phyloP scores from a whole-genome alignment of 371 early-diverging fungal species.

The Zopfochytrium polystomum region DNA sequence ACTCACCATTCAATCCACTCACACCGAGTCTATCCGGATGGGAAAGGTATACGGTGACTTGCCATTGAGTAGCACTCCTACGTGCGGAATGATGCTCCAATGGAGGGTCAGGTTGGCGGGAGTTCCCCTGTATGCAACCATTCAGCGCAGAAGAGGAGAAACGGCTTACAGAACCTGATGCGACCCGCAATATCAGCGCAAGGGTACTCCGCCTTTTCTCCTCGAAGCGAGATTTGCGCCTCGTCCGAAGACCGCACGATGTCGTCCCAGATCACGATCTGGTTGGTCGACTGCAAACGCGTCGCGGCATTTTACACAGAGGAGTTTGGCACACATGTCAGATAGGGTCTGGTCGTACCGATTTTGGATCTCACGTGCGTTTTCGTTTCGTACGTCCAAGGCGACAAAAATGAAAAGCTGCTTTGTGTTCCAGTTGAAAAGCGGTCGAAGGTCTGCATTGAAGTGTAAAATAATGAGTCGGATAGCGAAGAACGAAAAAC shows the following conservation, averaged over 20 bases:
- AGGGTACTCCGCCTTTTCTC: conserved; percentile 62
- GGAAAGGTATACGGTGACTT: conserved; percentile 9
- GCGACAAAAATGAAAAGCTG: conserved; percentile 86
- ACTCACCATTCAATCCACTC: background rate
- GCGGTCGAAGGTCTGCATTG: conserved; percentile 69
- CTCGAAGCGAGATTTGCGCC: conserved; percentile 64
- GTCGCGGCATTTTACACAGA: background rate
- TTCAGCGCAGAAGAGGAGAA: background rate
- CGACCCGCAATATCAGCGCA: conserved; percentile 43
- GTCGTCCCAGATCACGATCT: conserved; percentile 89
- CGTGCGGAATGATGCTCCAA: conserved; percentile 85
- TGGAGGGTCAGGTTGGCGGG: conserved; percentile 76
- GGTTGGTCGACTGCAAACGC: conserved; percentile 53
- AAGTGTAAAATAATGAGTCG: background rate
- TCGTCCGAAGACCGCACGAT: conserved; percentile 72
- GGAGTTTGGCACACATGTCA: background rate
- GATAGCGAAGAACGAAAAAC: background rate
- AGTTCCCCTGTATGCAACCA: conserved; percentile 35
- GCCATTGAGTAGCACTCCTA: conserved; percentile 56
- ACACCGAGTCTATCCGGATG: background rate
- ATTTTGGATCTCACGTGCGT: conserved; percentile 28
- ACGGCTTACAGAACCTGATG: conserved; percentile 24
- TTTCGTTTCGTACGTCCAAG: conserved; percentile 75
- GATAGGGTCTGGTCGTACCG: conserved; percentile 34
- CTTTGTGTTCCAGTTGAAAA: conserved; percentile 97